Evolutionary conservation across 768 basidiomycete species (phyloP), one percentile per base, ranked within the genome.

Genomic region (Collybia sp.): DNA sequence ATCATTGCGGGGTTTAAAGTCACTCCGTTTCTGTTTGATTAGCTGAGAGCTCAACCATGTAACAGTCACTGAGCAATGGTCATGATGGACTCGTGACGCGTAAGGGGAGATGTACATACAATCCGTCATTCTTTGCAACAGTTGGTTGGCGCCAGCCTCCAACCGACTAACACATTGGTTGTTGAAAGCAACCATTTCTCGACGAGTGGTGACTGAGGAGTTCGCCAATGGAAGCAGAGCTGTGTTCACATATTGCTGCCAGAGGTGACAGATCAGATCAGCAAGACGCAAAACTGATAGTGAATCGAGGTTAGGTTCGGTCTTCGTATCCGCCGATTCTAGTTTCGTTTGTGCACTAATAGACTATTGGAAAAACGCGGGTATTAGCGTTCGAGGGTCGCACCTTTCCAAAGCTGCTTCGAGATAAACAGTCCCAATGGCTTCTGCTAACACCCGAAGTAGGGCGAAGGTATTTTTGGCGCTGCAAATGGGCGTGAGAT

Each of bases 1-100:
- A 58, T 99, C 96, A 55, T 97, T 93, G 32, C 87, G 81, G 10
- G 96, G 96, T 64, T 95, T 96, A 70, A 96, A 99, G 61, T 99
- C 96, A 42, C 82, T 88, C 57, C 85, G 88, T 71, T 97, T 97
- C 63, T 99, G 96, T 63, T 93, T 94, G 6, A 81, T 76, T 32
- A 99, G 79, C 51, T 89, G 85, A 2, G 73, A 51, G 1, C 80
- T 73, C 6, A 97, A 68, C 84, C 88, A 94, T 15, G 78, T 63
- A 40, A 93, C 63, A 48, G 92, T 77, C 0, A 74, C 90, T 93
- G 50, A 0, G 50, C 4, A 38, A 33, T 33, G 42, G 37, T 18
- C 39, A 20, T 42, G 40, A 13, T 40, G 12, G 33, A 46, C 16
- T 44, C 36, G 20, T 12, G 34, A 18, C 33, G 16, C 17, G 20